Percentiles rank a stretch among this genome's conserved stretches.
Evolutionary conservation across 106 monocot species (phyloP).

Genomic region (Ottelia alismoides): DNA sequence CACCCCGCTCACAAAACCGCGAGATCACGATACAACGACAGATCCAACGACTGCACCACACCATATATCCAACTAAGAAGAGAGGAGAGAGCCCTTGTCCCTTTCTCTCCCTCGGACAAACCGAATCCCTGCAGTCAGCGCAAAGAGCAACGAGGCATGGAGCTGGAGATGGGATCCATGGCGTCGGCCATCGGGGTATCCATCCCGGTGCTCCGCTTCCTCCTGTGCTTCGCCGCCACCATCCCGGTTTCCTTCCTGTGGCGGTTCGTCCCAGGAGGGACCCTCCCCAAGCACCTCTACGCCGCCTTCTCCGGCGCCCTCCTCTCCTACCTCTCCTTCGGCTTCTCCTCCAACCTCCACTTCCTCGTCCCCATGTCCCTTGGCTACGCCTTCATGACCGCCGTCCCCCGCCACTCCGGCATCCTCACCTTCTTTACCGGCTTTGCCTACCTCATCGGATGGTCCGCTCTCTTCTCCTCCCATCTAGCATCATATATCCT

Average conservation of each 20-base stretch:
- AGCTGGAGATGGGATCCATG: slow-evolving; percentile 63
- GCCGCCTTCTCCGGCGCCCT: slow-evolving; percentile 60
- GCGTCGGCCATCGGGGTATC: slow-evolving; percentile 94
- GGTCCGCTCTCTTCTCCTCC: slow-evolving; percentile 26
- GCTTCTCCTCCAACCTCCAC: slow-evolving; percentile 79
- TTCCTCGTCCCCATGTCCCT: slow-evolving; percentile 79
- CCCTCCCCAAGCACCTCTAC: slow-evolving; percentile 56
- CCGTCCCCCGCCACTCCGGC: slow-evolving; percentile 44
- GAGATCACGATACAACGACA: too few species aligned
- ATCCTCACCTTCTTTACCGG: slow-evolving; percentile 71
- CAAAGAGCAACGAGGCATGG: too few species aligned
- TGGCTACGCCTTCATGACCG: slow-evolving; percentile 72
- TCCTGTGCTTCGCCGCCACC: slow-evolving; percentile 88
- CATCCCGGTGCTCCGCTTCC: slow-evolving; percentile 87
- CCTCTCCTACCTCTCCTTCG: slow-evolving; percentile 86
- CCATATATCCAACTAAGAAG: too few species aligned
- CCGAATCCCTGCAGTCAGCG: too few species aligned
- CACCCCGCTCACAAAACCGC: too few species aligned
- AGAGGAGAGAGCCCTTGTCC: too few species aligned
- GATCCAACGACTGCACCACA: too few species aligned
- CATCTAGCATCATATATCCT: not conserved
- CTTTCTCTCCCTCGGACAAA: too few species aligned
- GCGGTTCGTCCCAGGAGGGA: slow-evolving; percentile 61
- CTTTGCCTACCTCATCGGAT: slow-evolving; percentile 87
- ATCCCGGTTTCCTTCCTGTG: slow-evolving; percentile 67